A percentile compares a stretch with the other conserved stretches of the same genome.
phyloP scores from a whole-genome alignment of 768 basidiomycete genomes.

The Ephemerocybe angulata region DNA sequence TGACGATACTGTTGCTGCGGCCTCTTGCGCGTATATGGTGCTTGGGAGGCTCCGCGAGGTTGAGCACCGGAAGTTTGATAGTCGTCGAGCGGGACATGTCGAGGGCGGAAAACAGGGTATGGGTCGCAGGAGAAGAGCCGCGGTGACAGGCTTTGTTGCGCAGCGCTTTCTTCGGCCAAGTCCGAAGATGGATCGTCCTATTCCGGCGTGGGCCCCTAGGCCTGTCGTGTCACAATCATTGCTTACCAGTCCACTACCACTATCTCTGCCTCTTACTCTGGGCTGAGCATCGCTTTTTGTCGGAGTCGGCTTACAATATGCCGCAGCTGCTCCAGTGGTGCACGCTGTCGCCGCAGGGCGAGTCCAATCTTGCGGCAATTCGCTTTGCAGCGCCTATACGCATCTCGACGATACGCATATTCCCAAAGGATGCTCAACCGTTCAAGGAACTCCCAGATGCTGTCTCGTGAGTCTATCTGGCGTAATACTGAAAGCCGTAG shows the following conservation, averaged over 20 bases:
- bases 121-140: neutral
- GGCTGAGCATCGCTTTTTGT: neutral
- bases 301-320: neutral
- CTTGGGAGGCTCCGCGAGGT: slow-evolving; percentile 31
- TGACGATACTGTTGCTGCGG: slow-evolving; percentile 75
- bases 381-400: slow-evolving; percentile 68
- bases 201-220: neutral
- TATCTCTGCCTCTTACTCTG: neutral
- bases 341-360: slow-evolving; percentile 54
- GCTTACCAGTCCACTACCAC: no score
- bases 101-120: slow-evolving; percentile 9
- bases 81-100: slow-evolving; percentile 51
- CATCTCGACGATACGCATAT: slow-evolving; percentile 64
- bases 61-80: slow-evolving; percentile 53
- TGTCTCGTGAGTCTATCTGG: slow-evolving; percentile 65
- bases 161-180: slow-evolving; percentile 27
- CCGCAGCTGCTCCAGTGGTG: slow-evolving; percentile 61
- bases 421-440: slow-evolving; percentile 60
- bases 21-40: slow-evolving; percentile 41
- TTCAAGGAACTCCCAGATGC: slow-evolving; percentile 59
- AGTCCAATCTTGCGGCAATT: slow-evolving; percentile 60
- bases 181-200: no score
- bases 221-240: no score
- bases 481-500: slow-evolving; percentile 7
- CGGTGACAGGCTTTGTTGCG: neutral